Conservation (phyloP, 768 basidiomycete species). For the Porphyrellus cyaneotinctus region DNA sequence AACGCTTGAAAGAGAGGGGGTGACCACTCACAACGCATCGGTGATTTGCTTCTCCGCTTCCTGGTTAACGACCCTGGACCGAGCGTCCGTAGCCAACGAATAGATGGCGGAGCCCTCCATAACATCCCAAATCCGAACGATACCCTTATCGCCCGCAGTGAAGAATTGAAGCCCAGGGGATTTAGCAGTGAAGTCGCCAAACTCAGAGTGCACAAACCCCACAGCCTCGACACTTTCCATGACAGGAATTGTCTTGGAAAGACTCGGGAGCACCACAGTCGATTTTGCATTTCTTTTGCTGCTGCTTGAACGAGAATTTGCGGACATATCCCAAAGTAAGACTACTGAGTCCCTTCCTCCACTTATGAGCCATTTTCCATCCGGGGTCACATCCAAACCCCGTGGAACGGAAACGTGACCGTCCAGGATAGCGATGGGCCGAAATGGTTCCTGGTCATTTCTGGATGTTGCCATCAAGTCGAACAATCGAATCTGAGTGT, state of each 20-base stretch:
- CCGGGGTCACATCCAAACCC: constrained; percentile 77
- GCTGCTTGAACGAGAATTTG: neutral
- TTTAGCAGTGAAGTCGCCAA: constrained; percentile 35
- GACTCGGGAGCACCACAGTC: constrained; percentile 46
- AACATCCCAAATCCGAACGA: constrained; percentile 82
- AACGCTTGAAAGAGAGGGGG: constrained; percentile 2
- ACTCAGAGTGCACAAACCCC: constrained; percentile 58
- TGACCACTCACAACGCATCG: constrained; percentile 68
- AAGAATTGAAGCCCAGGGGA: constrained; percentile 59
- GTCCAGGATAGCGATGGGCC: constrained; percentile 80
- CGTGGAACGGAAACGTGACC: constrained; percentile 95
- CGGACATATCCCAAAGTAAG: constrained; percentile 80
- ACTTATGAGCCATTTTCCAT: constrained; percentile 87
- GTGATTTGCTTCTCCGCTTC: constrained; percentile 85
- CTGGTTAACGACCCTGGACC: constrained; percentile 38
- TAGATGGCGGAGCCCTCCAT: constrained; percentile 58
- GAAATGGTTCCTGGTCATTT: constrained; percentile 50
- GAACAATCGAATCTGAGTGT: constrained; percentile 89
- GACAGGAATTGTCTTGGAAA: constrained; percentile 76
- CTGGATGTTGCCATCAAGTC: constrained; percentile 69
- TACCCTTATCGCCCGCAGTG: constrained; percentile 89
- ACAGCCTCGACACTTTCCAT: constrained; percentile 87
- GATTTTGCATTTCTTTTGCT: constrained; percentile 41
- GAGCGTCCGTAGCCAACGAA: constrained; percentile 48
- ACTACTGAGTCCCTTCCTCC: constrained; percentile 93